Evolutionary conservation across 108 stramenopile species (phyloP).

Genomic region (Nannochloropsis gaditana): DNA sequence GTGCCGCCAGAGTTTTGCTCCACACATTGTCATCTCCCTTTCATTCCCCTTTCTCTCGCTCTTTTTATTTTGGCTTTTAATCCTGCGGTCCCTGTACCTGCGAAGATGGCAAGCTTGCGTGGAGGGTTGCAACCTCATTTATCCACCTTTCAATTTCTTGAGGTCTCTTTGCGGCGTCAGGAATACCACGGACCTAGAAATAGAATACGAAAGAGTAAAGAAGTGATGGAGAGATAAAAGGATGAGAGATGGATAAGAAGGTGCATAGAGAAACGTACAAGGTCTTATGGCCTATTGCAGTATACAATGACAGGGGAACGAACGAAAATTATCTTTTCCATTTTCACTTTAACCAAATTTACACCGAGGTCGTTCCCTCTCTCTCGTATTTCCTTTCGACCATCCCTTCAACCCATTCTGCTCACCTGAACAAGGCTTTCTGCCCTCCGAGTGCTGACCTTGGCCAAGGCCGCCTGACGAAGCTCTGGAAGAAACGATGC

Average conservation of each 20-base stretch:
- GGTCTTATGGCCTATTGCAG: too few relatives aligned
- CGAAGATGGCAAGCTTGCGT: constrained; percentile 59
- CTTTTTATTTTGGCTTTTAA: too few relatives aligned
- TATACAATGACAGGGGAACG: too few relatives aligned
- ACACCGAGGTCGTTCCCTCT: not conserved
- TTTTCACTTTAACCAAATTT: not conserved
- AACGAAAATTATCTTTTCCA: not conserved
- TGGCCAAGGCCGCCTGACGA: constrained; percentile 64
- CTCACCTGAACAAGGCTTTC: not conserved
- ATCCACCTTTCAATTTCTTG: constrained; percentile 68
- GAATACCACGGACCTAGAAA: not conserved
- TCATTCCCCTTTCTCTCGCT: not conserved
- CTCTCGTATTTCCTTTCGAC: not conserved
- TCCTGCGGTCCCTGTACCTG: constrained; percentile 30
- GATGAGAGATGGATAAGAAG: too few relatives aligned
- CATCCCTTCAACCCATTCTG: not conserved
- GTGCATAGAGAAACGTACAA: too few relatives aligned
- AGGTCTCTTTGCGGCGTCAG: constrained; percentile 61
- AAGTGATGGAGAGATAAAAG: not conserved
- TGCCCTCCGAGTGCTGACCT: constrained; percentile 46
- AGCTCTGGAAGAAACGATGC: constrained; percentile 70
- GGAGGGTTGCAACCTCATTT: constrained; percentile 62
- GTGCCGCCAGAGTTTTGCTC: not conserved
- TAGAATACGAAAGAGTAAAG: not conserved
- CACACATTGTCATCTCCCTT: not conserved